phyloP scores from a whole-genome alignment of 1,139 yeast genomes.

The Yamadazyma epiphylla region DNA sequence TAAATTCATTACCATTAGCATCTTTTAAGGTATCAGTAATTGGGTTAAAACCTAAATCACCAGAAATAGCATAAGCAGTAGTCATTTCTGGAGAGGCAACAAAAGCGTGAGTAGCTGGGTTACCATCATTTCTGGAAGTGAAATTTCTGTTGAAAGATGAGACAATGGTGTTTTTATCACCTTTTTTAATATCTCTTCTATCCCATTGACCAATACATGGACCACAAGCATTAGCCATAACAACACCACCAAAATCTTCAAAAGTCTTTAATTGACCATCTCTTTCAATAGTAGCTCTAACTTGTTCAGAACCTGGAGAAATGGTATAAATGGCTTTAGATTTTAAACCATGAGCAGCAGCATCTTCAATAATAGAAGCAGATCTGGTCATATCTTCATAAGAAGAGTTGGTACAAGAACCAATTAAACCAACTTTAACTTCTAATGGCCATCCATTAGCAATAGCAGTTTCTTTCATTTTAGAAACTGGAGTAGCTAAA shows the following conservation, averaged over 20 bases:
- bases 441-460: slow-evolving; percentile 92
- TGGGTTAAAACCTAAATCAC: slow-evolving; percentile 98
- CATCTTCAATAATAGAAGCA: slow-evolving; percentile 89
- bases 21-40: slow-evolving; percentile 91
- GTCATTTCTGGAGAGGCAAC: slow-evolving; percentile 98
- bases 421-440: slow-evolving; percentile 93
- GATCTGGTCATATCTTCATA: slow-evolving; percentile 99
- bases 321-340: slow-evolving; percentile 89
- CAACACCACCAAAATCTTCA: slow-evolving; percentile 91
- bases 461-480: slow-evolving; percentile 84
- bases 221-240: slow-evolving; percentile 98
- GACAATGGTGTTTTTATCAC: slow-evolving; percentile 97
- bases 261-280: slow-evolving; percentile 92
- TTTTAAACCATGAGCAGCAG: slow-evolving; percentile 85
- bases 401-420: slow-evolving; percentile 99
- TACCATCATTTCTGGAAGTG: slow-evolving; percentile 98
- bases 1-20: slow-evolving; percentile 93
- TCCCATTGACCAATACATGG: slow-evolving; percentile 99
- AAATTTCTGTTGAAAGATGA: slow-evolving; percentile 99
- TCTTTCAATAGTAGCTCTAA: slow-evolving; percentile 96
- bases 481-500: slow-evolving; percentile 94
- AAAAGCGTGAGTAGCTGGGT: slow-evolving; percentile 96
- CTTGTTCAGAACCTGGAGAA: slow-evolving; percentile 99
- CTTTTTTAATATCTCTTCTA: slow-evolving; percentile 94
- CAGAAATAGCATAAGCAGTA: slow-evolving; percentile 94